These are phyloP conservation scores for Lasiodiplodia hormozganensis DNA, from an alignment of 2,329 filamentous ascomycete genomes.

Conservation along the genomic window DNA sequence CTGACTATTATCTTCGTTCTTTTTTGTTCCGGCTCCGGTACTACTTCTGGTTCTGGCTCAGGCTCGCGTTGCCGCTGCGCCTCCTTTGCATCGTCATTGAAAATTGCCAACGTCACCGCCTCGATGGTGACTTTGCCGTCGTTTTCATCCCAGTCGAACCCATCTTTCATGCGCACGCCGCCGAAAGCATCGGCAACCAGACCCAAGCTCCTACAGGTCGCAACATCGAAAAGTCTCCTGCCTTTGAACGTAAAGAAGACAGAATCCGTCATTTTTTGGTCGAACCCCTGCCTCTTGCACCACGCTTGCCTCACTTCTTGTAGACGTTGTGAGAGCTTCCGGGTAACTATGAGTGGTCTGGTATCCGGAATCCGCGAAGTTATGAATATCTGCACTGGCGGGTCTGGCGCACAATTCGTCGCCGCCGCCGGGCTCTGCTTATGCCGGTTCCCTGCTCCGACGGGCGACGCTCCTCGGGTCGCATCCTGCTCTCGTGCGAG, in stretches of 20 bases:
- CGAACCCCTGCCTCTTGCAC: conserved; percentile 67
- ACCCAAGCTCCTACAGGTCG: conserved; percentile 71
- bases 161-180: conserved; percentile 44
- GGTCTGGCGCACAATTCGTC: conserved; percentile 48
- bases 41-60: conserved; percentile 33
- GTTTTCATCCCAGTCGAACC: conserved; percentile 59
- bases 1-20: conserved; percentile 58
- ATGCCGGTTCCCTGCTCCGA: background rate
- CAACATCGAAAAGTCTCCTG: conserved; percentile 75
- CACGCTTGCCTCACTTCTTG: conserved; percentile 72
- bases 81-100: conserved; percentile 58
- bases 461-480: background rate
- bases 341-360: conserved; percentile 66
- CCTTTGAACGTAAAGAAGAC: conserved; percentile 83
- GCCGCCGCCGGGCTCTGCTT: background rate
- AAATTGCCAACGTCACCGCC: conserved; percentile 74
- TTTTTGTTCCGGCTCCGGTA: conserved; percentile 30
- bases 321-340: conserved; percentile 72
- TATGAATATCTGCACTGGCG: conserved; percentile 70
- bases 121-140: conserved; percentile 73
- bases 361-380: conserved; percentile 69
- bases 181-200: conserved; percentile 58
- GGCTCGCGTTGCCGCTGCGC: conserved; percentile 46
- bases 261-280: conserved; percentile 55
- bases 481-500: conserved; percentile 2